These are phyloP conservation scores for Psophocarpus tetragonolobus DNA, from an alignment of 306 rosid species.

Conservation along the genomic window DNA sequence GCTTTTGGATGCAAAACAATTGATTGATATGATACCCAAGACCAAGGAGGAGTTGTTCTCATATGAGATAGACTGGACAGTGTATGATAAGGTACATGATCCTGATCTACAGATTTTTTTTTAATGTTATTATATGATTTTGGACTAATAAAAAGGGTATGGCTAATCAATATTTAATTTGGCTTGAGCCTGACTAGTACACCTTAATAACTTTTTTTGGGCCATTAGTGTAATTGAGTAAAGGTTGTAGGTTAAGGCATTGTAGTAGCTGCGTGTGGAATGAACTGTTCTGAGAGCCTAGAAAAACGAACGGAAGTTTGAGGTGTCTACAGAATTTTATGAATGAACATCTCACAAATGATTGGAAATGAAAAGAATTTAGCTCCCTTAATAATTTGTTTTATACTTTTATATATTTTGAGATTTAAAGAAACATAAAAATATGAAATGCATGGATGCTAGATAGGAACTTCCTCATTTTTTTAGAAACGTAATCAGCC, in stretches of 20 bases:
- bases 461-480: neutral
- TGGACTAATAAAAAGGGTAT: neutral
- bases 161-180: neutral
- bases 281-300: neutral
- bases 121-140: neutral
- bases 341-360: neutral
- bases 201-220: neutral
- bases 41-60: conserved; percentile 97
- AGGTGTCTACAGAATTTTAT: neutral
- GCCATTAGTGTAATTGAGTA: neutral
- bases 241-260: conserved; percentile 24
- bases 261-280: neutral
- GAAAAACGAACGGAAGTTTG: neutral
- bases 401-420: neutral
- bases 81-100: conserved; percentile 76
- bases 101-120: conserved; percentile 11
- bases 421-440: neutral
- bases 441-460: neutral
- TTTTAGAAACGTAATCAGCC: neutral
- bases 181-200: neutral
- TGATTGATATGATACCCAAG: conserved; percentile 97
- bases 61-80: conserved; percentile 85
- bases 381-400: neutral
- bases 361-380: neutral
- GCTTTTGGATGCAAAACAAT: conserved; percentile 85